Evolutionary conservation across 2,329 filamentous ascomycete species (phyloP).

Genomic region (Colletotrichum sp.): DNA sequence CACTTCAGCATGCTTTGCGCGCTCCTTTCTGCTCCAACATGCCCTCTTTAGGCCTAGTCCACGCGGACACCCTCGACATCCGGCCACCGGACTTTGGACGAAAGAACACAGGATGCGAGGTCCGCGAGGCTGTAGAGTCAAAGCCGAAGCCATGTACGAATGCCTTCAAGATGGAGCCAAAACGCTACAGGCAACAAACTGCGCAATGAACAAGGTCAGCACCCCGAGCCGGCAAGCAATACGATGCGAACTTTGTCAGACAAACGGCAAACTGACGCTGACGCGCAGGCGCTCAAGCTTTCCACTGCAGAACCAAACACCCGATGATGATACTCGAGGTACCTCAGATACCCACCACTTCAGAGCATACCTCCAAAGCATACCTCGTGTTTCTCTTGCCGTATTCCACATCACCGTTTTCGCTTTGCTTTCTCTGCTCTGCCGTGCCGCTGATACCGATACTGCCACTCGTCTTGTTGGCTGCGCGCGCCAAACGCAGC

Average conservation of each 20-base stretch:
- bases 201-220: background rate
- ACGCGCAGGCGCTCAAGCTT: constrained; percentile 1
- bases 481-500: background rate
- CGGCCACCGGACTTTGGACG: constrained; percentile 14
- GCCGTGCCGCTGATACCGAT: background rate
- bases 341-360: background rate
- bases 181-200: background rate
- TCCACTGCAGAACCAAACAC: background rate
- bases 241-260: constrained; percentile 6
- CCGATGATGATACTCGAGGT: background rate
- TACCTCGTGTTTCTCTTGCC: background rate
- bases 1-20: background rate
- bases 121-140: background rate
- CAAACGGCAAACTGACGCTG: background rate
- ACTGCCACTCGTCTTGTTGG: background rate
- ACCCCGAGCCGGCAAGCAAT: background rate
- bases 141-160: background rate
- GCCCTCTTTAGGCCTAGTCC: background rate
- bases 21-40: background rate
- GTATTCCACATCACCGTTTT: background rate
- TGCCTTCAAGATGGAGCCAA: background rate
- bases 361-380: background rate
- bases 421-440: background rate
- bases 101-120: background rate
- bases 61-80: constrained; percentile 11